Percentiles rank a stretch among this genome's conserved stretches.
Evolutionary conservation across 257 asterid genomes (phyloP).

Genomic region (Oldenlandia corymbosa): DNA sequence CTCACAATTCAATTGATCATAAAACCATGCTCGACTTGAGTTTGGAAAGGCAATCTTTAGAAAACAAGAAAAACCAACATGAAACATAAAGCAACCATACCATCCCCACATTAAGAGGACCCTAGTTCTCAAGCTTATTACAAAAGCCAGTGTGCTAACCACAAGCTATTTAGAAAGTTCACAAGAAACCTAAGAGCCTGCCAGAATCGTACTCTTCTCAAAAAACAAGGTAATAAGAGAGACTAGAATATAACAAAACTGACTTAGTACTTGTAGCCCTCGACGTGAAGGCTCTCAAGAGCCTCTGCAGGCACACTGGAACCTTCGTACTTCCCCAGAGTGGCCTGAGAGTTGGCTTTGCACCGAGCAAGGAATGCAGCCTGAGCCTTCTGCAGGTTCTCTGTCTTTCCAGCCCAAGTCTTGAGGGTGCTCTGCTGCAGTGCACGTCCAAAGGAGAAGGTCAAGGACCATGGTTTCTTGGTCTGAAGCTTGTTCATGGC

Average conservation of each 20-base stretch:
- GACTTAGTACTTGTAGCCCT: slow-evolving; percentile 70
- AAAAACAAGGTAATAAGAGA: slow-evolving; percentile 12
- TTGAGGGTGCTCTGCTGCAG: slow-evolving; percentile 92
- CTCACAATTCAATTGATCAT: background rate
- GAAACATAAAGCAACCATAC: background rate
- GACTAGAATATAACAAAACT: background rate
- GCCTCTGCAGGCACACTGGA: slow-evolving; percentile 49
- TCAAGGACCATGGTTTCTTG: slow-evolving; percentile 81
- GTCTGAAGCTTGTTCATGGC: slow-evolving; percentile 80
- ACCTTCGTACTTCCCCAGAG: slow-evolving; percentile 71
- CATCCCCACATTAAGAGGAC: background rate
- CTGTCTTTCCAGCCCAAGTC: slow-evolving; percentile 86
- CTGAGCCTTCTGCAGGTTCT: slow-evolving; percentile 66
- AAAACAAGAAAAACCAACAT: background rate
- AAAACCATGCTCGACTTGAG: background rate
- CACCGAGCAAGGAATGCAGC: slow-evolving; percentile 63
- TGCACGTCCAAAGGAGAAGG: slow-evolving; percentile 94
- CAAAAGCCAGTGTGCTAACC: slow-evolving; percentile 1
- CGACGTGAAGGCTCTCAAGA: slow-evolving; percentile 87
- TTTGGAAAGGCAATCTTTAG: background rate
- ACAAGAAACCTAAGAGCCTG: slow-evolving; percentile 5
- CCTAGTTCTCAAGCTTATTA: slow-evolving; percentile 11
- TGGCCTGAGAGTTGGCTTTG: slow-evolving; percentile 90
- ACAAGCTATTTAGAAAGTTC: background rate
- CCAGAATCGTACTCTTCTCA: slow-evolving; percentile 14